phyloP scores from a whole-genome alignment of 2,329 filamentous ascomycete species.

The Aspergillus ibericus region DNA sequence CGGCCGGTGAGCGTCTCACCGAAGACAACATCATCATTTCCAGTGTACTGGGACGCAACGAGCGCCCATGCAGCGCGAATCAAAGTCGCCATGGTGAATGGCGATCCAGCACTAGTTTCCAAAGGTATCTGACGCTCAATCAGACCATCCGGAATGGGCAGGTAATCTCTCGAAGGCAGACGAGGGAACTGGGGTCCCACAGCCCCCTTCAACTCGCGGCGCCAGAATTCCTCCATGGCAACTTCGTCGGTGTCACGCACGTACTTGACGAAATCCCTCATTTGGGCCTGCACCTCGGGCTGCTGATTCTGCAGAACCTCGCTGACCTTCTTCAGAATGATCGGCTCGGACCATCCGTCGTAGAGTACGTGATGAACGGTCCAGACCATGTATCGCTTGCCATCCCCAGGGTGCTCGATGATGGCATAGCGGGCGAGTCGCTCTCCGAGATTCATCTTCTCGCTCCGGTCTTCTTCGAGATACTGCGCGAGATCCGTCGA shows the following conservation, averaged over 20 bases:
- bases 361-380: slow-evolving; percentile 55
- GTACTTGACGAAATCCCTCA: slow-evolving; percentile 53
- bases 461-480: slow-evolving; percentile 25
- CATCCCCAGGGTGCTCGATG: slow-evolving; percentile 23
- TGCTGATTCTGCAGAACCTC: slow-evolving; percentile 24
- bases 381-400: slow-evolving; percentile 46
- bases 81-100: slow-evolving; percentile 49
- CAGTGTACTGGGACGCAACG: slow-evolving; percentile 47
- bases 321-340: slow-evolving; percentile 37
- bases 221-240: slow-evolving; percentile 51
- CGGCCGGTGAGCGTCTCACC: slow-evolving; percentile 53
- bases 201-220: slow-evolving; percentile 45
- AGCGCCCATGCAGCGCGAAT: slow-evolving; percentile 53
- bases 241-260: slow-evolving; percentile 44
- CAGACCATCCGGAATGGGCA: slow-evolving; percentile 46
- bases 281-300: slow-evolving; percentile 26
- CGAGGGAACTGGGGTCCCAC: slow-evolving; percentile 52
- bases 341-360: slow-evolving; percentile 49
- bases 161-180: slow-evolving; percentile 49
- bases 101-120: slow-evolving; percentile 21
- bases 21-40: slow-evolving; percentile 49
- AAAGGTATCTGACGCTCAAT: slow-evolving; percentile 45
- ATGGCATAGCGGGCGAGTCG: slow-evolving; percentile 39
- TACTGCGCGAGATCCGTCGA: slow-evolving; percentile 26
- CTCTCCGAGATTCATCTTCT: slow-evolving; percentile 37